Evolutionary conservation across 164 flowering plant species (phyloP).

Genomic region (Aristolochia californica): DNA sequence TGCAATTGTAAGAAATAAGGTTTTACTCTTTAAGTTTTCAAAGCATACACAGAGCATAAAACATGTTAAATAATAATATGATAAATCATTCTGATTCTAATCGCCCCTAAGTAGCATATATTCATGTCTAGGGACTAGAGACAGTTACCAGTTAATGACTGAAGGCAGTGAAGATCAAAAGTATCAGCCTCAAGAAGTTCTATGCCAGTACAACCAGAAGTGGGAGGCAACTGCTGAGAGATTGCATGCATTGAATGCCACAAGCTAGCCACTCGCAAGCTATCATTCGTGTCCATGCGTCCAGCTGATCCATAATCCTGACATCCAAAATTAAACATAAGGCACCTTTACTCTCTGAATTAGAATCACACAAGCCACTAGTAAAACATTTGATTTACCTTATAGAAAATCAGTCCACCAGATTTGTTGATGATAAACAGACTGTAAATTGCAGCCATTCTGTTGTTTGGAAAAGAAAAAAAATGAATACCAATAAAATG

Average conservation of each 20-base stretch:
- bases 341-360: neutral
- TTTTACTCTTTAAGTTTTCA: too few relatives aligned
- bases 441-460: conserved; percentile 86
- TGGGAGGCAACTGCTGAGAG: conserved; percentile 86
- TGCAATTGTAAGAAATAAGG: too few relatives aligned
- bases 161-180: conserved; percentile 91
- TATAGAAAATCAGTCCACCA: conserved; percentile 85
- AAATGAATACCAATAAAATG: too few relatives aligned
- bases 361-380: neutral
- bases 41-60: too few relatives aligned
- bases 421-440: conserved; percentile 94
- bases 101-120: too few relatives aligned
- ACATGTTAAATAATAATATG: too few relatives aligned
- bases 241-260: conserved; percentile 99
- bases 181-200: conserved; percentile 90
- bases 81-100: too few relatives aligned
- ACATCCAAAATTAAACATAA: neutral
- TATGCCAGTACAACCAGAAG: conserved; percentile 64
- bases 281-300: conserved; percentile 91
- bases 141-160: conserved; percentile 67
- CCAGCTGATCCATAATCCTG: conserved; percentile 56
- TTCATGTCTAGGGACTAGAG: too few relatives aligned
- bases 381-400: conserved; percentile 28
- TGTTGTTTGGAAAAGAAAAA: neutral
- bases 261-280: conserved; percentile 81